Conservation (phyloP, 306 rosid genomes). For the Prunus salicina region DNA sequence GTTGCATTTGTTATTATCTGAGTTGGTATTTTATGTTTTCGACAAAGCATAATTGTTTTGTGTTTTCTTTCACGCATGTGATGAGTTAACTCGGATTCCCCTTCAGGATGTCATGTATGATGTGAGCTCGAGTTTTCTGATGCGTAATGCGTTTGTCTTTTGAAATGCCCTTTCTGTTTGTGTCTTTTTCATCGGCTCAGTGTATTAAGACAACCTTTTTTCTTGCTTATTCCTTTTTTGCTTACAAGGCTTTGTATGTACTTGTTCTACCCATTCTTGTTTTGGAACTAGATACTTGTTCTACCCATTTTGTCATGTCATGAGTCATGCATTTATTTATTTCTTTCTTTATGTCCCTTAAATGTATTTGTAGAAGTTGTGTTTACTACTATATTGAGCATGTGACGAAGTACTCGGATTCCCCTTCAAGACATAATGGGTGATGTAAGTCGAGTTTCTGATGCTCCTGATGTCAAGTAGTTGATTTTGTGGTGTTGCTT, state of each 20-base stretch:
- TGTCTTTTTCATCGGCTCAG: not conserved
- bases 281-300: not conserved
- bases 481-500: not conserved
- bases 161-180: not conserved
- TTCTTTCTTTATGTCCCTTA: not conserved
- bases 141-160: not conserved
- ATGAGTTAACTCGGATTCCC: constrained; percentile 52
- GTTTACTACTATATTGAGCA: constrained; percentile 3
- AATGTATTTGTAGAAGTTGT: too few species aligned
- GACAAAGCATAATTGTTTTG: not conserved
- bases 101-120: constrained; percentile 38
- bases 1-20: not conserved
- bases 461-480: constrained; percentile 16
- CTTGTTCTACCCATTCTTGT: too few species aligned
- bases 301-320: too few species aligned
- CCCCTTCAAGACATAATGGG: constrained; percentile 61
- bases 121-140: constrained; percentile 59
- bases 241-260: too few species aligned
- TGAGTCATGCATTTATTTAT: not conserved
- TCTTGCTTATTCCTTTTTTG: too few species aligned
- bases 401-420: constrained; percentile 65
- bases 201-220: too few species aligned
- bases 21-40: not conserved
- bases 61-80: constrained; percentile 14
- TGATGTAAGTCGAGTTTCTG: constrained; percentile 77